phyloP scores from a whole-genome alignment of 2,329 filamentous ascomycete genomes.

The Calonectria hawksworthii region DNA sequence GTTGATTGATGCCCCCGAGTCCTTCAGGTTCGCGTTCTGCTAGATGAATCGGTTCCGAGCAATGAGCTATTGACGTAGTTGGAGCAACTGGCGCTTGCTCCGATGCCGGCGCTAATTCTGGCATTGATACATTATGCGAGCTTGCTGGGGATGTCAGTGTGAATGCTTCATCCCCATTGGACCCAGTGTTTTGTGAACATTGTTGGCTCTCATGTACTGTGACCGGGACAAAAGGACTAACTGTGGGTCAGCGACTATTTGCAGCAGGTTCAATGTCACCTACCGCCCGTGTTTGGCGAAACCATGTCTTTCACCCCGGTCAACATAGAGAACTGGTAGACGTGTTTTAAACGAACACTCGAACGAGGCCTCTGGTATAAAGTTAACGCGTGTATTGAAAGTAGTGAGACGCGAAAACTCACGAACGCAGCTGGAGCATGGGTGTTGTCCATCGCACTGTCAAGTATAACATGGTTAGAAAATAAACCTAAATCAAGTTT shows the following conservation, averaged over 20 bases:
- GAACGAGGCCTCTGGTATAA: conserved; percentile 13
- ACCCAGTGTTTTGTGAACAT: neutral
- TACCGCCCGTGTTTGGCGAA: neutral
- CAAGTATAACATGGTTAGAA: neutral
- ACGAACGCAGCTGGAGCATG: conserved; percentile 25
- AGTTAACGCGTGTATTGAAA: neutral
- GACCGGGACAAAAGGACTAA: neutral
- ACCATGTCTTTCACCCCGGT: neutral
- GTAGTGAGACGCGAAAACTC: neutral
- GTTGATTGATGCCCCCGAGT: conserved; percentile 26
- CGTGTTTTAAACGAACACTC: conserved; percentile 24
- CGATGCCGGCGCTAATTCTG: neutral
- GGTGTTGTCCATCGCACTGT: conserved; percentile 22
- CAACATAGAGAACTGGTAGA: conserved; percentile 5
- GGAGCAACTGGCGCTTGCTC: neutral
- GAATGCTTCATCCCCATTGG: neutral
- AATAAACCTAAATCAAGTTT: too few relatives aligned
- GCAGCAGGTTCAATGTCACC: neutral
- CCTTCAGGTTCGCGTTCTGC: conserved; percentile 14
- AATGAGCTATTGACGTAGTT: neutral
- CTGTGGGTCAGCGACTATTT: neutral
- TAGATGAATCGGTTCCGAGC: neutral
- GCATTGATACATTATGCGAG: neutral
- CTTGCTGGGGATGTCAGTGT: conserved; percentile 11
- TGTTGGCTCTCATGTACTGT: neutral